phyloP scores from a whole-genome alignment of 768 basidiomycete genomes.

The Lactifluus rugatus region DNA sequence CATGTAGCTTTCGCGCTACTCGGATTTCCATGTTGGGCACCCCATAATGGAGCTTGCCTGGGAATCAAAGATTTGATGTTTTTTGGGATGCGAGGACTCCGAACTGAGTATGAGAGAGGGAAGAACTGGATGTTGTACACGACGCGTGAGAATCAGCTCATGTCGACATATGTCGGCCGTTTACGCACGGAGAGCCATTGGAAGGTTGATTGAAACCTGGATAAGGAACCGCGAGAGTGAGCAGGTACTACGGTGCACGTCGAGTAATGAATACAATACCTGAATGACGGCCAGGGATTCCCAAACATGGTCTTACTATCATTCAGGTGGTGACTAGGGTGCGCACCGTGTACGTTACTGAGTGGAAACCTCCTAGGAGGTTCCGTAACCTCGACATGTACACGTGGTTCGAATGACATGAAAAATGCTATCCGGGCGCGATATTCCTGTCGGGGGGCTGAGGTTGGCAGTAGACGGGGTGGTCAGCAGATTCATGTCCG shows the following conservation, averaged over 20 bases:
- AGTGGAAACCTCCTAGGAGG: constrained; percentile 11
- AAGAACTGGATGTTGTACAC: constrained; percentile 2
- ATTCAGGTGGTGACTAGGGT: constrained; percentile 14
- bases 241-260: no score
- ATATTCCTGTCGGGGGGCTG: background rate
- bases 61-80: constrained; percentile 18
- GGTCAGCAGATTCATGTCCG: no score
- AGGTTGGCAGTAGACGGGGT: no score
- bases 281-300: constrained; percentile 20
- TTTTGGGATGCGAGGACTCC: constrained; percentile 5
- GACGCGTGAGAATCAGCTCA: background rate
- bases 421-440: background rate
- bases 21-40: constrained; percentile 3
- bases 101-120: background rate
- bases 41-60: constrained; percentile 12
- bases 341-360: background rate
- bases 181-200: constrained; percentile 16
- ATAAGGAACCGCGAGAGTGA: background rate
- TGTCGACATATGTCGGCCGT: background rate
- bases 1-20: constrained; percentile 15
- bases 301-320: constrained; percentile 9
- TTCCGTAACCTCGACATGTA: constrained; percentile 14
- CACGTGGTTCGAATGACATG: constrained; percentile 8
- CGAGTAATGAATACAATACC: background rate
- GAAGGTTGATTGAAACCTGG: constrained; percentile 9